phyloP scores from a whole-genome alignment of 441 rosid genomes.

The Erodium chrysanthum region DNA sequence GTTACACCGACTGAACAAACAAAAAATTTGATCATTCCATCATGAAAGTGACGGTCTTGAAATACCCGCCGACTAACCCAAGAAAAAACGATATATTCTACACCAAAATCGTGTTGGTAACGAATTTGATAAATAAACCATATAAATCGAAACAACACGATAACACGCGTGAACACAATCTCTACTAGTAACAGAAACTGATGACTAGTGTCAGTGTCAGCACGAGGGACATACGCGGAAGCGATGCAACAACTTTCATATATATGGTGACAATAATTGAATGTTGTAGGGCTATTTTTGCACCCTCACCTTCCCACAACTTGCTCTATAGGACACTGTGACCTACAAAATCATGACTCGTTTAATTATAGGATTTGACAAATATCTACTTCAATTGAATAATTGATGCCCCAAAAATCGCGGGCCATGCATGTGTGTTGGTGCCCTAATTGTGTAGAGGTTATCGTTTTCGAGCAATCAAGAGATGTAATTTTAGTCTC shows the following conservation, averaged over 20 bases:
- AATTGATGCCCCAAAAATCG: not conserved
- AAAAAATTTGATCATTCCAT: no score
- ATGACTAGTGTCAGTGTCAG: not conserved
- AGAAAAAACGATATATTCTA: no score
- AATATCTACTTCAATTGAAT: not conserved
- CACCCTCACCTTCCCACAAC: not conserved
- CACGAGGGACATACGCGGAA: not conserved
- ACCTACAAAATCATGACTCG: no score
- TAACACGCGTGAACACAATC: no score
- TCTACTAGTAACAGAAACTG: no score
- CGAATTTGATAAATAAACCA: no score
- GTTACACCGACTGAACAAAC: no score
- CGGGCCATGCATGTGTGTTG: not conserved
- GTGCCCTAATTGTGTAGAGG: not conserved
- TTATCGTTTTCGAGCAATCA: not conserved
- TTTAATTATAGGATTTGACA: not conserved
- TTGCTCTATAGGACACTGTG: no score
- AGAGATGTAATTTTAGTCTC: not conserved
- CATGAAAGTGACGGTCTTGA: no score
- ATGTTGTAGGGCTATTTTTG: not conserved
- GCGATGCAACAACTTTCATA: not conserved
- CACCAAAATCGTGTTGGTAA: no score
- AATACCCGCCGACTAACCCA: no score
- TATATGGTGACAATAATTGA: conserved; percentile 2
- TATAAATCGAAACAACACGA: no score